Evolutionary conservation across 257 asterid species (phyloP).

Genomic region (Scutellaria minor): DNA sequence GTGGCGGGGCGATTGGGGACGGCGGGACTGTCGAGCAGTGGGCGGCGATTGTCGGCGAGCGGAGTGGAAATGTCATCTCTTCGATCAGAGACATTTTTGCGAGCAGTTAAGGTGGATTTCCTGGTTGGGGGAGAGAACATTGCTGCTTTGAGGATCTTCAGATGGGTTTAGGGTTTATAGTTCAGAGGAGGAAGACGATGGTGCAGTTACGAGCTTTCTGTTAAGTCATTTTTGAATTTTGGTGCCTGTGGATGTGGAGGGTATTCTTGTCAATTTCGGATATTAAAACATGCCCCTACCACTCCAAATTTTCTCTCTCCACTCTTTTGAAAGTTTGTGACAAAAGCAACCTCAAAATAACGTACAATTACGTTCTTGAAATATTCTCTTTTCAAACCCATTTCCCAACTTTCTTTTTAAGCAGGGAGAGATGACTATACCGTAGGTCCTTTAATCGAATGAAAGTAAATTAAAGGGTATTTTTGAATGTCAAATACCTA

Average conservation of each 20-base stretch:
- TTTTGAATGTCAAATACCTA: too few relatives aligned
- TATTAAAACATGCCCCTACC: too few relatives aligned
- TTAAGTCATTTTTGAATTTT: slow-evolving; percentile 30
- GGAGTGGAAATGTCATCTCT: slow-evolving; percentile 57
- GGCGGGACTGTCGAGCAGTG: slow-evolving; percentile 51
- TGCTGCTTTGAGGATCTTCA: slow-evolving; percentile 4
- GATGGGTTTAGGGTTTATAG: slow-evolving; percentile 47
- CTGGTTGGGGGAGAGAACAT: slow-evolving; percentile 88
- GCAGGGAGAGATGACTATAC: too few relatives aligned
- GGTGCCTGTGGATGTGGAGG: not conserved
- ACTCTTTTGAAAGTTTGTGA: too few relatives aligned
- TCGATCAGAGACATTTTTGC: slow-evolving; percentile 47
- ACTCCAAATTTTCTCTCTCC: too few relatives aligned
- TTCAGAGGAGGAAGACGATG: not conserved
- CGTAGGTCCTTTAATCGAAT: too few relatives aligned
- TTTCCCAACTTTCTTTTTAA: too few relatives aligned
- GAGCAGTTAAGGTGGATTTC: slow-evolving; percentile 58
- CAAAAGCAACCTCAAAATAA: too few relatives aligned
- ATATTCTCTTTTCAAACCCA: too few relatives aligned
- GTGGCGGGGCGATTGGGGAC: slow-evolving; percentile 75
- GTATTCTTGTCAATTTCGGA: slow-evolving; percentile 2
- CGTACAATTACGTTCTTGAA: too few relatives aligned
- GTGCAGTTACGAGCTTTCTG: not conserved
- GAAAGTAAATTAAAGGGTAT: too few relatives aligned
- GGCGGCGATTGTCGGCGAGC: slow-evolving; percentile 52